phyloP scores from a whole-genome alignment of 1,284 basidiomycete species.

The Apiotrichum sp. region DNA sequence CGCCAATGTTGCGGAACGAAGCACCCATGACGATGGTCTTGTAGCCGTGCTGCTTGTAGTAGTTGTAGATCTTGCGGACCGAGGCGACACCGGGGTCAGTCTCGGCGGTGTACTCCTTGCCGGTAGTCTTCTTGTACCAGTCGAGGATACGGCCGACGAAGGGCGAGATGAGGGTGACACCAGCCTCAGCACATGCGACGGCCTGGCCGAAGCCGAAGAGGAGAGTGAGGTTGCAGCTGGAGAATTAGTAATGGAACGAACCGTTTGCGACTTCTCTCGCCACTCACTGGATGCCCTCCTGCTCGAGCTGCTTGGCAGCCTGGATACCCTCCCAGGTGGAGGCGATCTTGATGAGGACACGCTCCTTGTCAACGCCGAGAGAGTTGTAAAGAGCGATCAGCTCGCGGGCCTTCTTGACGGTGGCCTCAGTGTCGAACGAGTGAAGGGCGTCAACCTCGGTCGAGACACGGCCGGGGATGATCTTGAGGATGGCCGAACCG shows the following conservation, averaged over 20 bases:
- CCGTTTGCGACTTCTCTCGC: no score
- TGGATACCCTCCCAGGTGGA: constrained; percentile 99
- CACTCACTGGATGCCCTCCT: constrained; percentile 71
- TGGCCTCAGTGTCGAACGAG: constrained; percentile 67
- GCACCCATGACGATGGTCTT: constrained; percentile 99
- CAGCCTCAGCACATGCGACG: constrained; percentile 96
- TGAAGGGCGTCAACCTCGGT: constrained; percentile 97
- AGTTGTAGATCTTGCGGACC: constrained; percentile 84
- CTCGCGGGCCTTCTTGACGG: constrained; percentile 65
- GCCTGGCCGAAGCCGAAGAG: constrained; percentile 98
- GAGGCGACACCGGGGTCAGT: constrained; percentile 92
- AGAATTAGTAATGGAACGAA: background rate
- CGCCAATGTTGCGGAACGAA: constrained; percentile 91
- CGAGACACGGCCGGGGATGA: constrained; percentile 97
- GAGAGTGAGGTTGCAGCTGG: constrained; percentile 88
- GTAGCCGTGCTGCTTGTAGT: constrained; percentile 98
- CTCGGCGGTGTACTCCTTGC: constrained; percentile 76
- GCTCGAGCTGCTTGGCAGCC: constrained; percentile 91
- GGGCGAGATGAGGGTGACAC: constrained; percentile 96
- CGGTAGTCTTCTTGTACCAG: constrained; percentile 87
- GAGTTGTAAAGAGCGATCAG: constrained; percentile 92
- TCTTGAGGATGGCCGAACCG: constrained; percentile 87
- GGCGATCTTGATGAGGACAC: constrained; percentile 97
- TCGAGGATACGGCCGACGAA: constrained; percentile 98
- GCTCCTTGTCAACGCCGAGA: constrained; percentile 83